Base-by-base conservation (phyloP, 2,329 filamentous ascomycete species). In the Colletotrichum magnum region DNA sequence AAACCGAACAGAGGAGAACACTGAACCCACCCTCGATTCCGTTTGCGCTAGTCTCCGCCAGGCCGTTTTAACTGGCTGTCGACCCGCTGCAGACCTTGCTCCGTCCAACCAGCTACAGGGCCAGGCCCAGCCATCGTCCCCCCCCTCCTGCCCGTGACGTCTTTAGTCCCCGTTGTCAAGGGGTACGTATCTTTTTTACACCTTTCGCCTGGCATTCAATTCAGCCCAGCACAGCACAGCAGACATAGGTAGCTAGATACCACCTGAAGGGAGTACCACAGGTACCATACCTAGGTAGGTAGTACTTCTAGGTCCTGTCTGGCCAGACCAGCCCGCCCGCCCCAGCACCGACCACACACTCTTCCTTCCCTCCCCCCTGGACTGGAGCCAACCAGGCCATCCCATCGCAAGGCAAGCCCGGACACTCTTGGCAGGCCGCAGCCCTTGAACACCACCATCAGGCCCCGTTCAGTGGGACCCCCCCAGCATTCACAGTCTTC, bases 51-150 rank as follows among this genome's bases (percentile, higher is more conserved):
- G 63, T 28, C 24, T n/a, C 53, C 15, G 39, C 28, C 64, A 50
- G 18, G 45, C 52, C 60, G 41, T 48, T 47, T 48, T 54, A 41
- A 64, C 10, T 68, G 65, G 65, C 39, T 21, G 7, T 45, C 39
- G 52, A 56, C 41, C 43, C 47, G 60, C 60, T 64, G 24, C 53
- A 58, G 60, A 68, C 61, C 53, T 41, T 56, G 48, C 18, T 43
- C 52, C 41, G 41, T 65, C 60, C 60, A 65, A 58, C 60, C 65
- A 68, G 60, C 28, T 47, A 36, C 58, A 36, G 21, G 32, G 10
- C 13, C 39, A 62, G 64, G 21, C 39, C 58, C 43, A 62, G 51
- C n/a, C 26, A 58, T 39, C 54, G n/a, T 12, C 24, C 56, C 12
- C 56, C 24, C 41, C 5, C 54, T 26, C 16, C 28, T 16, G 50